Evolutionary conservation across 2,329 filamentous ascomycete species (phyloP).

Genomic region (Venturia pyrina): DNA sequence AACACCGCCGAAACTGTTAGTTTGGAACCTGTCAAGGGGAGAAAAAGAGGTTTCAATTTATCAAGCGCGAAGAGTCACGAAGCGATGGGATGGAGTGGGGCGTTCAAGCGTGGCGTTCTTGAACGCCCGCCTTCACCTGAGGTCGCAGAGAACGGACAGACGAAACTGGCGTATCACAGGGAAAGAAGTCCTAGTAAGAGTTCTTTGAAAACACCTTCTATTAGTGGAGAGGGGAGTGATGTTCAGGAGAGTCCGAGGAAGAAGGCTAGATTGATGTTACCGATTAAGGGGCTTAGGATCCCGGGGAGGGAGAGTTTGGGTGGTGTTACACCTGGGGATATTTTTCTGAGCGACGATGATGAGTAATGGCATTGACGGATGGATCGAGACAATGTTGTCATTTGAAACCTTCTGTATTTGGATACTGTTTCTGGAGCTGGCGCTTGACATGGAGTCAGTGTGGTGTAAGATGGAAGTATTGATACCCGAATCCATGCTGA

Average conservation of each 20-base stretch:
- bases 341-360: slow-evolving; percentile 9
- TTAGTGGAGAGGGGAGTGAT: slow-evolving; percentile 4
- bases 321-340: not conserved
- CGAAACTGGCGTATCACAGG: slow-evolving; percentile 10
- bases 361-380: not conserved
- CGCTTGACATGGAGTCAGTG: not conserved
- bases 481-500: not conserved
- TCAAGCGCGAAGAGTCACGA: slow-evolving; percentile 21
- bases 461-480: not conserved
- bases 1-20: slow-evolving; percentile 33
- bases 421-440: not conserved
- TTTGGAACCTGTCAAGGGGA: slow-evolving; percentile 35
- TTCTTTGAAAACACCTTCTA: slow-evolving; percentile 15
- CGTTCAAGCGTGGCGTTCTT: slow-evolving; percentile 31
- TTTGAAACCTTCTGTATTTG: not conserved
- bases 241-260: slow-evolving; percentile 29
- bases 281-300: slow-evolving; percentile 38
- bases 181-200: slow-evolving; percentile 23
- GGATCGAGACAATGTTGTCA: not conserved
- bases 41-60: slow-evolving; percentile 19
- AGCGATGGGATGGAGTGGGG: slow-evolving; percentile 40
- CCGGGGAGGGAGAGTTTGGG: slow-evolving; percentile 38
- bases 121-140: slow-evolving; percentile 21
- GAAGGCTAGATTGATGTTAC: slow-evolving; percentile 39
- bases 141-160: slow-evolving; percentile 15